Evolutionary conservation across 2,329 filamentous ascomycete genomes (phyloP).

Genomic region (Camptophora hylomeconis): DNA sequence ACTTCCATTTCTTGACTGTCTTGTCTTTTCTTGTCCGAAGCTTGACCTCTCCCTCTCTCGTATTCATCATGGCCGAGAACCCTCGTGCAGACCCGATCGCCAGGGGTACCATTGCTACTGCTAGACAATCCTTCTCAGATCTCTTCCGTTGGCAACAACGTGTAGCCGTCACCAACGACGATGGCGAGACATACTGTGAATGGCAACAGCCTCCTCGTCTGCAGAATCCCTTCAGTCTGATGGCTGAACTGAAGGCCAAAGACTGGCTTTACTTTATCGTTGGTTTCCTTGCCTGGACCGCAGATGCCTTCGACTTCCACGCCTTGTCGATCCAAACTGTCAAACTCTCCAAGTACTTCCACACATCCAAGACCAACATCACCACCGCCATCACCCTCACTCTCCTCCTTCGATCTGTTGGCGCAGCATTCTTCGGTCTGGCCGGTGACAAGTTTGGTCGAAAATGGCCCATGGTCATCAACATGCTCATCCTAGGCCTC

Average conservation of each 20-base stretch:
- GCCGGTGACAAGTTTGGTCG: conserved; percentile 67
- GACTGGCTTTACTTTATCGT: conserved; percentile 68
- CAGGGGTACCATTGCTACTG: conserved; percentile 50
- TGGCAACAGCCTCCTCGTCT: conserved; percentile 56
- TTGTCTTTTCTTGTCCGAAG: too few relatives aligned
- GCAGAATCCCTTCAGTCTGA: conserved; percentile 55
- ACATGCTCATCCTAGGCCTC: conserved; percentile 59
- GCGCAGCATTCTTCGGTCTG: conserved; percentile 63
- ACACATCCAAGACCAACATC: conserved; percentile 52
- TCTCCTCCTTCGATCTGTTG: conserved; percentile 59
- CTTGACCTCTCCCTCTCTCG: too few relatives aligned
- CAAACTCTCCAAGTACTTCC: conserved; percentile 51
- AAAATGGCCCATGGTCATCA: conserved; percentile 72
- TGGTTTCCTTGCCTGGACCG: conserved; percentile 63
- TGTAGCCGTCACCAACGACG: conserved; percentile 51
- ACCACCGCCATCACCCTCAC: conserved; percentile 65
- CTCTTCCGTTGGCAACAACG: conserved; percentile 65
- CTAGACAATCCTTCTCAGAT: conserved; percentile 50
- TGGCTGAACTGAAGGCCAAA: conserved; percentile 48
- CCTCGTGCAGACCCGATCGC: conserved; percentile 56
- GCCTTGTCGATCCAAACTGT: conserved; percentile 65
- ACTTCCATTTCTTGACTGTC: too few relatives aligned
- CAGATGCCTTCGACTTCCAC: conserved; percentile 76
- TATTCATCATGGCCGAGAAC: too few relatives aligned
- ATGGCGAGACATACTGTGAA: conserved; percentile 52